Percentiles rank a stretch among this genome's conserved stretches.
Conservation (phyloP, 129 eudicot genomes). For the Artemisia tridentata region DNA sequence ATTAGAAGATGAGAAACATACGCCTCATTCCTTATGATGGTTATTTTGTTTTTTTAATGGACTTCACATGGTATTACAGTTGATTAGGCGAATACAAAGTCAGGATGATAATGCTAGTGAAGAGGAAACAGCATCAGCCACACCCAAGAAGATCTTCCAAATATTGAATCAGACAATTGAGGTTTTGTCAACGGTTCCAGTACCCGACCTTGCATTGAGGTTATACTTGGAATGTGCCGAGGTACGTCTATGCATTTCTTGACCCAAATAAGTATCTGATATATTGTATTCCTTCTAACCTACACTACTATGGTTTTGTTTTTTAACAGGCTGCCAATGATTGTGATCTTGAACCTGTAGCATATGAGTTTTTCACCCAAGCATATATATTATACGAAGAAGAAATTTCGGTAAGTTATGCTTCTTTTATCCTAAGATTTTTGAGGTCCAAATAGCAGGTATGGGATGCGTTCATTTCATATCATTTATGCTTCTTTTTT, state of each 20-base stretch:
- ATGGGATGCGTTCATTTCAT: slow-evolving; percentile 7
- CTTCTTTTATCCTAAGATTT: slow-evolving; percentile 3
- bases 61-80: slow-evolving; percentile 38
- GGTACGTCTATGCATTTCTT: slow-evolving; percentile 39
- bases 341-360: slow-evolving; percentile 96
- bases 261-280: background rate
- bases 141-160: slow-evolving; percentile 88
- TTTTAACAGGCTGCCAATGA: slow-evolving; percentile 85
- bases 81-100: slow-evolving; percentile 79
- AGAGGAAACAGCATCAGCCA: slow-evolving; percentile 61
- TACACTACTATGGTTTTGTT: background rate
- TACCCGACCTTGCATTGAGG: slow-evolving; percentile 84
- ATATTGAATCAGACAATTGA: slow-evolving; percentile 84
- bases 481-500: background rate
- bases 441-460: background rate
- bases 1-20: slow-evolving; percentile 1
- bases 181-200: slow-evolving; percentile 71
- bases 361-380: slow-evolving; percentile 97
- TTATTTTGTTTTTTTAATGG: slow-evolving; percentile 15
- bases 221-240: slow-evolving; percentile 95
- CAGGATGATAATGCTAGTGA: slow-evolving; percentile 59
- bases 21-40: background rate
- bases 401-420: slow-evolving; percentile 71
- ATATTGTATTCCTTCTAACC: slow-evolving; percentile 14
- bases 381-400: slow-evolving; percentile 97